phyloP scores from a whole-genome alignment of 441 rosid genomes.

The Croton laevigatus region DNA sequence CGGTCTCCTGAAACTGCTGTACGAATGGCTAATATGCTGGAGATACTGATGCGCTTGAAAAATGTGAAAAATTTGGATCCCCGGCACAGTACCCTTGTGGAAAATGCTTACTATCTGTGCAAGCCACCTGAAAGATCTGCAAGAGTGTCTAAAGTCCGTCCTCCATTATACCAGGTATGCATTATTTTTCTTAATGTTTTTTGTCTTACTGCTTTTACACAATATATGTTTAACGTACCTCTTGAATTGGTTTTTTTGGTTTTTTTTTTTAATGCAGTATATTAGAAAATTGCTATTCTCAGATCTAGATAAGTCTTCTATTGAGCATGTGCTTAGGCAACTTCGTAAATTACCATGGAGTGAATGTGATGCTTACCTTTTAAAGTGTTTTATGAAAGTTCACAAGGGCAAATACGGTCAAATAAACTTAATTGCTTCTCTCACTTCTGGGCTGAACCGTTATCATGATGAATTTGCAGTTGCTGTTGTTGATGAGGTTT shows the following conservation, averaged over 20 bases:
- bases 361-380: constrained; percentile 88
- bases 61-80: constrained; percentile 99
- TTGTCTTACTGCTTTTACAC: constrained; percentile 14
- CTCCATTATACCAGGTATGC: constrained; percentile 90
- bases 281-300: constrained; percentile 89
- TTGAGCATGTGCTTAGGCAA: constrained; percentile 94
- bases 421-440: constrained; percentile 95
- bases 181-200: constrained; percentile 15
- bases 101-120: constrained; percentile 98
- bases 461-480: constrained; percentile 98
- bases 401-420: constrained; percentile 97
- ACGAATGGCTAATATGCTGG: constrained; percentile 97
- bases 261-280: too few species aligned
- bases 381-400: constrained; percentile 98
- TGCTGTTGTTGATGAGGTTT: constrained; percentile 99
- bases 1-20: constrained; percentile 96
- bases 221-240: constrained; percentile 3
- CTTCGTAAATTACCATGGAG: constrained; percentile 97
- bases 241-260: constrained; percentile 13
- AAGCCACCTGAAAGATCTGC: constrained; percentile 99
- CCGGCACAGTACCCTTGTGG: constrained; percentile 96
- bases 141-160: constrained; percentile 82
- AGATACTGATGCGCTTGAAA: constrained; percentile 99
- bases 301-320: constrained; percentile 92
- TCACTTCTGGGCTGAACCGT: constrained; percentile 96